phyloP scores from a whole-genome alignment of 225 moss, liverwort and hornwort species.

The Antitrichia curtipendula region DNA sequence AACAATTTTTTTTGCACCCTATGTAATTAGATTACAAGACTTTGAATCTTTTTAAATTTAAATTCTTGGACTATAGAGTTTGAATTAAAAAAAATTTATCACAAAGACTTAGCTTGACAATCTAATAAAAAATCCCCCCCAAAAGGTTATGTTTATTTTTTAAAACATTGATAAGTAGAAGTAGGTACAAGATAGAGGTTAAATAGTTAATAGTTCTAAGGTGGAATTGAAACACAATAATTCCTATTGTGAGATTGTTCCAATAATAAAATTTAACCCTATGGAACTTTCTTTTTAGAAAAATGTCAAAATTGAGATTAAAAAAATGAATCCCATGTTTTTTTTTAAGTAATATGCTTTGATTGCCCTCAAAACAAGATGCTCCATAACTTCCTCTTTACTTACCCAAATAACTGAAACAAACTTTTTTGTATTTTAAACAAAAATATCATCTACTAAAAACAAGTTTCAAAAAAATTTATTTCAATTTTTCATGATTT shows the following conservation, averaged over 20 bases:
- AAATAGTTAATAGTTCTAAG: too few species aligned
- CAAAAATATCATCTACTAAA: background rate
- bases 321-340: background rate
- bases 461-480: too few species aligned
- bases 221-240: background rate
- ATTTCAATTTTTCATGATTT: too few species aligned
- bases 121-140: background rate
- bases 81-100: too few species aligned
- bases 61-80: accelerated
- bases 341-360: background rate
- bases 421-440: accelerated
- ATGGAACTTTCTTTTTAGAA: background rate
- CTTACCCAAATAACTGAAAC: background rate
- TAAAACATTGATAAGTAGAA: background rate
- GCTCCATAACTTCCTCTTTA: background rate
- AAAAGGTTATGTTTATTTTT: background rate
- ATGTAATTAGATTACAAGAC: background rate
- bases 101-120: background rate
- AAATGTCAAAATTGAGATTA: background rate
- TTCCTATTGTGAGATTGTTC: too few species aligned
- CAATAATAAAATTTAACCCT: too few species aligned
- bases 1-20: background rate
- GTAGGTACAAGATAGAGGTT: background rate
- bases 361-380: background rate
- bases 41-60: background rate